These are phyloP conservation scores for Zygoascus flipseniorum DNA, from an alignment of 805 yeast genomes.

Conservation along the genomic window DNA sequence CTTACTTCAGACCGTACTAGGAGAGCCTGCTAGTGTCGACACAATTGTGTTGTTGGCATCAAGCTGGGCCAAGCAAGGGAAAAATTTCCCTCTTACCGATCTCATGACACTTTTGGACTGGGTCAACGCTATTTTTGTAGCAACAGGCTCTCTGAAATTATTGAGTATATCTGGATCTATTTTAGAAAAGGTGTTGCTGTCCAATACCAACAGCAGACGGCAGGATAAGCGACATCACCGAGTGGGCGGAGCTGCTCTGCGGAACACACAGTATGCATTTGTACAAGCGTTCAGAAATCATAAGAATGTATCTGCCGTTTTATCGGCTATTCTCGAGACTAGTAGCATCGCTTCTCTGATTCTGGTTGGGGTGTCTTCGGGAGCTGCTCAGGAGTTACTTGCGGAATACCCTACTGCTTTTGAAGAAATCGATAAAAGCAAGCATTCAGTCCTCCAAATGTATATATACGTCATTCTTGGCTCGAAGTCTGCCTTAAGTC, in stretches of 20 bases:
- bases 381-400: conserved; percentile 20
- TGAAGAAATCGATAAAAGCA: conserved; percentile 10
- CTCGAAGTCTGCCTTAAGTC: conserved; percentile 19
- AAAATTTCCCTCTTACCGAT: conserved; percentile 27
- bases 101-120: conserved; percentile 51
- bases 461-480: conserved; percentile 27
- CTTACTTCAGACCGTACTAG: neutral
- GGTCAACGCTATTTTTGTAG: conserved; percentile 35
- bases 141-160: conserved; percentile 1
- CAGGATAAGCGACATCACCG: conserved; percentile 11
- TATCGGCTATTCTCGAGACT: neutral
- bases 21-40: neutral
- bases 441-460: conserved; percentile 14
- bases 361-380: conserved; percentile 21
- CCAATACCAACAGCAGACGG: conserved; percentile 7
- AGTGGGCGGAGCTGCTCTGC: neutral
- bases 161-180: neutral
- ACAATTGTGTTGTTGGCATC: neutral
- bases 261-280: neutral
- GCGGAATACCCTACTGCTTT: conserved; percentile 16
- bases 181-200: conserved; percentile 32
- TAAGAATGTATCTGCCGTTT: neutral
- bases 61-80: neutral
- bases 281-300: neutral
- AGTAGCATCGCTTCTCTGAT: neutral